Base-by-base conservation (phyloP, 2,329 filamentous ascomycete genomes). In the Scedosporium minutisporum region DNA sequence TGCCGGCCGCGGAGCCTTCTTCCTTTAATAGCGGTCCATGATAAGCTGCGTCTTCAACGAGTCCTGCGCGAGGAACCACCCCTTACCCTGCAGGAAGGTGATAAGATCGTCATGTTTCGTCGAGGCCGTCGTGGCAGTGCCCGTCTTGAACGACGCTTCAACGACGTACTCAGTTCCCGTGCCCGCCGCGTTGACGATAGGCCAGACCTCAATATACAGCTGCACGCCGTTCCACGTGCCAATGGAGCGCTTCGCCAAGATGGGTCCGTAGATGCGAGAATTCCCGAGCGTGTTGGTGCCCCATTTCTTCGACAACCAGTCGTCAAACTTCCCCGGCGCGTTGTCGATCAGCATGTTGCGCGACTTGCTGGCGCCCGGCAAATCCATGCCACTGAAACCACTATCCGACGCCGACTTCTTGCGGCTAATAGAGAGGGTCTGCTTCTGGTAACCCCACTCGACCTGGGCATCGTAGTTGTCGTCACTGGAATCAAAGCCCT, bases 391-490 rank as follows among this genome's bases (percentile, higher is more conserved):
- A 57, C 65, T 68, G 62, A 68, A 68, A 12, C 68, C 68, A 10
- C 64, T 62, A n/a, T 65, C 65, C n/a, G 67, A 66, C 1, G 63
- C 66, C 7, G 63, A 65, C 61, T 73, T 69, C 59, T 72, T 64
- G 57, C 69, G 68, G 62, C 68, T 71, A 61, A 75, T 71, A 23
- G 73, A 75, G 51, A 76, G 70, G 18, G 73, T 75, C 65, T 73
- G 67, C 63, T 70, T 70, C 76, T 65, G 64, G 65, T 71, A 73
- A 16, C 72, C 72, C 69, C 71, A 72, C 63, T 76, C 73, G 38
- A 75, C 68, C 67, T 76, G 70, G 4, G 73, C 71, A 6, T 72
- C 67, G 64, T 73, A 75, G 48, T 67, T 70, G 25, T 64, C 66
- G 33, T 69, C 65, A 51, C 61, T 61, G 18, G 68, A 67, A 60